These are phyloP conservation scores for Plectranthus barbatus DNA, from an alignment of 257 asterid species.

Conservation along the genomic window DNA sequence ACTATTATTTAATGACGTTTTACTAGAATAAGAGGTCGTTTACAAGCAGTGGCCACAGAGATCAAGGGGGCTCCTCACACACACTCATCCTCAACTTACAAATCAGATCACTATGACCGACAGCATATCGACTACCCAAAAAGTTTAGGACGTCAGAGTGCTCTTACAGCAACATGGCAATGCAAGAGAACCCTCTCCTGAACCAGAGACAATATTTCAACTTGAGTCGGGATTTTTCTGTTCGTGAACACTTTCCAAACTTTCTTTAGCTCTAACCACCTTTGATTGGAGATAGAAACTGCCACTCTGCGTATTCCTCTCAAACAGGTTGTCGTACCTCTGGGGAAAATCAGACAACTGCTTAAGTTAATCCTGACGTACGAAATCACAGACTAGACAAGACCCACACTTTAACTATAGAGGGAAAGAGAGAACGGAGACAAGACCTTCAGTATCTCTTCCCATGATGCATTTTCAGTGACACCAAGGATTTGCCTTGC, in stretches of 20 bases:
- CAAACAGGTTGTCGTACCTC: constrained; percentile 57
- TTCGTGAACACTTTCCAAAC: constrained; percentile 42
- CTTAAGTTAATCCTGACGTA: not conserved
- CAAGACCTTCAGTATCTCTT: constrained; percentile 53
- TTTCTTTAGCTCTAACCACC: constrained; percentile 70
- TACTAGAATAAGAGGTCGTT: not conserved
- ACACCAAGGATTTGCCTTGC: constrained; percentile 79
- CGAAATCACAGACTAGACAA: not conserved
- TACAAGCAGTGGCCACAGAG: constrained; percentile 5
- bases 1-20: not conserved
- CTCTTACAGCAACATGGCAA: not conserved
- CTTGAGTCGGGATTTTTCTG: constrained; percentile 19
- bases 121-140: not conserved
- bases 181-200: not conserved
- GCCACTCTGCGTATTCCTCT: constrained; percentile 56
- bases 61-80: not conserved
- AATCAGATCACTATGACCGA: not conserved
- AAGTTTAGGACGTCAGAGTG: not conserved
- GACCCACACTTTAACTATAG: not conserved
- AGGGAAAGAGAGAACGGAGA: not conserved
- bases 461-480: constrained; percentile 61
- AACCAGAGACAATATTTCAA: not conserved
- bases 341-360: constrained; percentile 14
- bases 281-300: constrained; percentile 60
- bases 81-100: constrained; percentile 2